phyloP scores from a whole-genome alignment of 1,139 yeast species.

The Taiozyma sp. region DNA sequence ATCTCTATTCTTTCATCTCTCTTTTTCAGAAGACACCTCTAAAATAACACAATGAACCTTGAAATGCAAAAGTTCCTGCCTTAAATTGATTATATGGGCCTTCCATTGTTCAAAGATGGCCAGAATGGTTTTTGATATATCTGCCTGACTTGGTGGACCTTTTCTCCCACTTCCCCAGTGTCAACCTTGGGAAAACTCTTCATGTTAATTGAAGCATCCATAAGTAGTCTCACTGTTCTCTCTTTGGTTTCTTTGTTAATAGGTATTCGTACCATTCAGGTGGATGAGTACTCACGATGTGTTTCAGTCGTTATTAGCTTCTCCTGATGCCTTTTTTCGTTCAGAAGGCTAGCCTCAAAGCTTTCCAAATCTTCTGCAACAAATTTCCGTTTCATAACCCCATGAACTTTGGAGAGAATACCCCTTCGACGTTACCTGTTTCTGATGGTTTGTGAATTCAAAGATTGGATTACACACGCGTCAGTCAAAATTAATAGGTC shows the following conservation, averaged over 20 bases:
- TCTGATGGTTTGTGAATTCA: neutral
- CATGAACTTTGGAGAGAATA: neutral
- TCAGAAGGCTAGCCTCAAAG: neutral
- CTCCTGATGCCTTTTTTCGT: neutral
- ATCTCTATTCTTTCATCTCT: too few relatives aligned
- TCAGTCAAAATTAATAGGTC: neutral
- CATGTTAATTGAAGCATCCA: neutral
- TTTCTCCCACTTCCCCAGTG: neutral
- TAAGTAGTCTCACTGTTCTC: neutral
- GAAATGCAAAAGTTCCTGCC: too few relatives aligned
- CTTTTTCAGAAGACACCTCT: neutral
- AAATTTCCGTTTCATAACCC: neutral
- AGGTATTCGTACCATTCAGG: neutral
- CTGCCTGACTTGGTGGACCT: neutral
- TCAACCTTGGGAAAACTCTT: neutral
- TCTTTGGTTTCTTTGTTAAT: neutral
- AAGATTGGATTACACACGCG: neutral
- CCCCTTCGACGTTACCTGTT: too few relatives aligned
- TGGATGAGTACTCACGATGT: neutral
- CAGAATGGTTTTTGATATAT: neutral
- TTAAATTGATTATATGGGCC: neutral
- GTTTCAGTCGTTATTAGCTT: neutral
- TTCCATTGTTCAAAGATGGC: neutral
- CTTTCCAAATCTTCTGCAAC: neutral
- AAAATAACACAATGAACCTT: too few relatives aligned